Evolutionary conservation across 305 asterid genomes (phyloP), one percentile per base, ranked within the genome.

Genomic region (Withania somnifera): DNA sequence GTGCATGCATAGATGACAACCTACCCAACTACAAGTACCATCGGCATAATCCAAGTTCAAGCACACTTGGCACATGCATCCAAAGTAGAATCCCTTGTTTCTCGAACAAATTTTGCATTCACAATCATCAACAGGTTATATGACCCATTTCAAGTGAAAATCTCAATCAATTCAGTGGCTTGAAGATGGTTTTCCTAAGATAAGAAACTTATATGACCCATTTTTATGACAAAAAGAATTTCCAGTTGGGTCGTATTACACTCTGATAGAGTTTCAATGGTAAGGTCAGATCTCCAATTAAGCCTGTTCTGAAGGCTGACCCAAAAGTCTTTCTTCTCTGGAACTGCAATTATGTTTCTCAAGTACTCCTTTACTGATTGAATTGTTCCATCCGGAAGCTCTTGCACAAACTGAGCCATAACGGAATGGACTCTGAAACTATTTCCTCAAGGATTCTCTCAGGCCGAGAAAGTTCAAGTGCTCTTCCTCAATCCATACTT

Each of bases 51-150:
- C 99, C 7, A 94, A 94, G 88, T 94, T 92, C 52, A 90, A 85
- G 85, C 99, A 95, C 6, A 95, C 93, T 4, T 93, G 94, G 75
- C 97, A 95, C 99, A 95, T 95, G 89, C 99, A 95, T 83, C 86
- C 96, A 17, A 93, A 89, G 89, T 98, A 95, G 82, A 93, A 95
- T 24, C 99, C 99, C 75, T 89, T 92, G 42, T 90, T 92, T 0
- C 90, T 87, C 1, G 91, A 92, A 86, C 98, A 95, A 84, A 92
- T 88, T 89, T 91, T 91, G 91, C 97, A 95, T 82, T 92, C 92
- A 54, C 98, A 95, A 85, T 93, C 92, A 2, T 91, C 98, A 50
- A 91, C 94, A 1, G 98, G 97, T 68, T 13, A 92, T 64, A 85
- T 95, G 88, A 88, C 99, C 93, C 84, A 96, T 83, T 82, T 95